Evolutionary conservation across 352 stramenopile genomes (phyloP).

Genomic region (Aphanomyces astaci): DNA sequence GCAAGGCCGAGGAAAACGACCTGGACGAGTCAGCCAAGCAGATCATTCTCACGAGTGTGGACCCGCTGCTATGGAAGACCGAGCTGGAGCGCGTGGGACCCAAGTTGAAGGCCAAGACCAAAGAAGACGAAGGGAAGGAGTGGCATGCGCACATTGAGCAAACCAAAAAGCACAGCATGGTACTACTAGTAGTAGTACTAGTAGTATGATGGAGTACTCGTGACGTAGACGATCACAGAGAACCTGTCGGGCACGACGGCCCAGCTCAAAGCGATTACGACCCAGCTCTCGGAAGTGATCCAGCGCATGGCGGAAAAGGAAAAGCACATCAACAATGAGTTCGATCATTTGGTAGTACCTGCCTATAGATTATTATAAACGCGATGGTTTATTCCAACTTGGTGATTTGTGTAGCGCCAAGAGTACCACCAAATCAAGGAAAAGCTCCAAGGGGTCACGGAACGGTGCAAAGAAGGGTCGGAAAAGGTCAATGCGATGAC

Average conservation of each 20-base stretch:
- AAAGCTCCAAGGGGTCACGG: constrained; percentile 47
- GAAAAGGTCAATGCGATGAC: constrained; percentile 74
- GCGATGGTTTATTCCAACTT: too few relatives aligned
- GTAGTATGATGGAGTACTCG: background rate
- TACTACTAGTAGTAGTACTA: constrained; percentile 8
- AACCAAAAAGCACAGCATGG: constrained; percentile 57
- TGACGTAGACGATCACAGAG: constrained; percentile 37
- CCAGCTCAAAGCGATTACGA: constrained; percentile 53
- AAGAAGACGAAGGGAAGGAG: constrained; percentile 59
- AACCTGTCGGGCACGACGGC: constrained; percentile 46
- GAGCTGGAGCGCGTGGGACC: constrained; percentile 75
- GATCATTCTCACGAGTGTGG: constrained; percentile 77
- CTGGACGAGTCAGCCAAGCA: constrained; percentile 73
- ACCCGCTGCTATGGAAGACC: constrained; percentile 75
- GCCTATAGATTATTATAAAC: too few relatives aligned
- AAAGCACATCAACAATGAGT: constrained; percentile 78
- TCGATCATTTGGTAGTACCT: constrained; percentile 41
- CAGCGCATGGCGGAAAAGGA: constrained; percentile 60
- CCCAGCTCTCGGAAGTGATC: constrained; percentile 49
- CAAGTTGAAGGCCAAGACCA: constrained; percentile 51
- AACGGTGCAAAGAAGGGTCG: constrained; percentile 54
- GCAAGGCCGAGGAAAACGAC: constrained; percentile 38
- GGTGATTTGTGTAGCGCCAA: constrained; percentile 32
- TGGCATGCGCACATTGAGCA: constrained; percentile 77
- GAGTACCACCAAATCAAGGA: constrained; percentile 62